These are phyloP conservation scores for Aspergillus sparsus DNA, from an alignment of 495 filamentous ascomycete species.

Conservation along the genomic window DNA sequence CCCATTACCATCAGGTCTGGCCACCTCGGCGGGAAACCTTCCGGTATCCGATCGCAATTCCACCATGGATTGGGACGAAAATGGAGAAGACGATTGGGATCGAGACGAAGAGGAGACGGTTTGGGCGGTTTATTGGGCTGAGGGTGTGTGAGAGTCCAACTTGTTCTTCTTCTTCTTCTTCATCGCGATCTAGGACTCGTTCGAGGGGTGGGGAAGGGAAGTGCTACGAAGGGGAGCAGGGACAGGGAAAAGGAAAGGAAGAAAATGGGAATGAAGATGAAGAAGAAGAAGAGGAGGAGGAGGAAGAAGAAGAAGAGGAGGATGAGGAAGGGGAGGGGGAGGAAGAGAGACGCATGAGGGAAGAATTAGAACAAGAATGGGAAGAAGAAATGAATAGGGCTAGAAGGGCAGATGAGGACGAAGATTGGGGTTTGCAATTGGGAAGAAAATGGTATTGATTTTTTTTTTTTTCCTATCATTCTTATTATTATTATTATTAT, in stretches of 20 bases:
- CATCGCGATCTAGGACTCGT: no score
- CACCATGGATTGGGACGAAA: constrained; percentile 37
- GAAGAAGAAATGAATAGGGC: constrained; percentile 31
- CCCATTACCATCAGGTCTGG: constrained; percentile 72
- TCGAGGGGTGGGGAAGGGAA: not conserved
- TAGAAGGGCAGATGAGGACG: constrained; percentile 33
- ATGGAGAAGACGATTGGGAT: constrained; percentile 37
- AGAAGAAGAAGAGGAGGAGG: constrained; percentile 9
- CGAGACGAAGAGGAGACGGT: constrained; percentile 60
- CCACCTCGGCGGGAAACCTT: constrained; percentile 51
- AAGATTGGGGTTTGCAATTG: constrained; percentile 15
- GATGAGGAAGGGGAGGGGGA: constrained; percentile 5
- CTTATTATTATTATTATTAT: no score
- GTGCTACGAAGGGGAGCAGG: not conserved
- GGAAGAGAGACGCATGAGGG: constrained; percentile 19
- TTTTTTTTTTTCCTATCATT: not conserved
- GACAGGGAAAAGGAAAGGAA: not conserved
- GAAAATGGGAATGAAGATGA: not conserved
- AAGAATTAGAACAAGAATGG: constrained; percentile 34
- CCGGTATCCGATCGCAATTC: constrained; percentile 63
- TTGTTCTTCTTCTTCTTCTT: not conserved
- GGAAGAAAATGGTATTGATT: not conserved
- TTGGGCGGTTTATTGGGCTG: constrained; percentile 70
- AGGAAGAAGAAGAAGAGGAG: not conserved
- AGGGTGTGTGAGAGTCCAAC: constrained; percentile 58